These are phyloP conservation scores for Claviceps maximensis DNA, from an alignment of 2,329 filamentous ascomycete genomes.

Conservation along the genomic window DNA sequence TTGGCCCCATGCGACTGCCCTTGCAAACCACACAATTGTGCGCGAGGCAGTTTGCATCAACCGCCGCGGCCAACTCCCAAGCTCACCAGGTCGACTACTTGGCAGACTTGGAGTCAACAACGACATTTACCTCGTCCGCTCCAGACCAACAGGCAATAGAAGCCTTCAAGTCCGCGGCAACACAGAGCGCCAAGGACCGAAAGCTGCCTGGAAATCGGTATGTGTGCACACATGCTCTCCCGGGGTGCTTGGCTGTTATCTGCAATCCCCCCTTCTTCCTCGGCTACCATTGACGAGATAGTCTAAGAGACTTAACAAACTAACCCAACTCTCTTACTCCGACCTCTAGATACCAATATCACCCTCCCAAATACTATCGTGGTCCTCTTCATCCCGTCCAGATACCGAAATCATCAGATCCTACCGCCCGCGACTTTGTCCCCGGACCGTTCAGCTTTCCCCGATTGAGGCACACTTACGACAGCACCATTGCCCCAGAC, in stretches of 20 bases:
- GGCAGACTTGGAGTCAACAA: constrained; percentile 37
- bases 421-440: constrained; percentile 73
- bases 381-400: constrained; percentile 89
- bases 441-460: constrained; percentile 85
- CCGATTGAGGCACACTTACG: constrained; percentile 79
- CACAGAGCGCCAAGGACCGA: constrained; percentile 20
- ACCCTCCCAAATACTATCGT: constrained; percentile 86
- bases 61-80: constrained; percentile 23
- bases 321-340: not conserved
- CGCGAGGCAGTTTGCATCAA: constrained; percentile 33
- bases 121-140: constrained; percentile 31
- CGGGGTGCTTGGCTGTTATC: constrained; percentile 17
- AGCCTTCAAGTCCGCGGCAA: constrained; percentile 27
- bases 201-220: constrained; percentile 36
- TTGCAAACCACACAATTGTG: constrained; percentile 13
- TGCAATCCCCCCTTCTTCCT: no score
- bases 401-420: constrained; percentile 74
- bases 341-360: constrained; percentile 76
- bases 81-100: constrained; percentile 17
- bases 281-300: not conserved
- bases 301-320: not conserved
- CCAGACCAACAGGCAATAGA: constrained; percentile 26
- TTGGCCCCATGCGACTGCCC: constrained; percentile 17
- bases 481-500: constrained; percentile 74
- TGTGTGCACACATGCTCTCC: constrained; percentile 10